Conservation (phyloP, 768 basidiomycete species). For the Cystobasidium onofrii region DNA sequence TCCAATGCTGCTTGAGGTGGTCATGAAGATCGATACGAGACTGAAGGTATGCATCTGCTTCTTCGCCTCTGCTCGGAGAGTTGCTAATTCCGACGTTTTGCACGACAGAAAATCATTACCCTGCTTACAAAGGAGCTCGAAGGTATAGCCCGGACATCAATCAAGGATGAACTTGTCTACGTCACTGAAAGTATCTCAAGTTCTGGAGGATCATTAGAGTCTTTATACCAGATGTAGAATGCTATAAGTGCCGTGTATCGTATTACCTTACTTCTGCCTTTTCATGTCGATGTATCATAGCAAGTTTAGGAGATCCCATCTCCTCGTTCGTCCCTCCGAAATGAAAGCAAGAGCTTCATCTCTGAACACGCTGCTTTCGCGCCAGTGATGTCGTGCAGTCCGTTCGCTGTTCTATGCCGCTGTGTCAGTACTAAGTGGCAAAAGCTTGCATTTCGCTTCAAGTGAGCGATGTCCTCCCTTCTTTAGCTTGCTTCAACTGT, state of each 20-base stretch:
- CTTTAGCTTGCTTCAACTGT: too few species aligned
- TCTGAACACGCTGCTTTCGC: too few species aligned
- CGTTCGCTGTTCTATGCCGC: too few species aligned
- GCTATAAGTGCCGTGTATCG: too few species aligned
- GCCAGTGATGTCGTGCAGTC: too few species aligned
- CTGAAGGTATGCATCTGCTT: constrained; percentile 58
- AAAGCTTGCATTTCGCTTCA: too few species aligned
- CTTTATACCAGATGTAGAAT: not conserved
- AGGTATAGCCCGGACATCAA: constrained; percentile 37
- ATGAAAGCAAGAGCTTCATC: too few species aligned
- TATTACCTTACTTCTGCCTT: not conserved
- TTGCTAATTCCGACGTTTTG: not conserved
- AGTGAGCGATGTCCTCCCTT: too few species aligned
- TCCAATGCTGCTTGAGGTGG: constrained; percentile 54
- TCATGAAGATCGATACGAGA: constrained; percentile 71
- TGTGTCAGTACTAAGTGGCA: too few species aligned
- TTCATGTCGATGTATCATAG: not conserved
- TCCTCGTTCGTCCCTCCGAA: too few species aligned
- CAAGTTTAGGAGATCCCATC: not conserved
- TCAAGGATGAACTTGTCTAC: constrained; percentile 35
- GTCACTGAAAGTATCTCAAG: not conserved
- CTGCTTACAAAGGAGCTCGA: constrained; percentile 75
- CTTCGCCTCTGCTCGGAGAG: not conserved
- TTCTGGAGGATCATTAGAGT: not conserved
- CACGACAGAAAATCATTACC: constrained; percentile 68